Evolutionary conservation across 176 grass and related monocot species (phyloP).

Genomic region (Carex parvula): DNA sequence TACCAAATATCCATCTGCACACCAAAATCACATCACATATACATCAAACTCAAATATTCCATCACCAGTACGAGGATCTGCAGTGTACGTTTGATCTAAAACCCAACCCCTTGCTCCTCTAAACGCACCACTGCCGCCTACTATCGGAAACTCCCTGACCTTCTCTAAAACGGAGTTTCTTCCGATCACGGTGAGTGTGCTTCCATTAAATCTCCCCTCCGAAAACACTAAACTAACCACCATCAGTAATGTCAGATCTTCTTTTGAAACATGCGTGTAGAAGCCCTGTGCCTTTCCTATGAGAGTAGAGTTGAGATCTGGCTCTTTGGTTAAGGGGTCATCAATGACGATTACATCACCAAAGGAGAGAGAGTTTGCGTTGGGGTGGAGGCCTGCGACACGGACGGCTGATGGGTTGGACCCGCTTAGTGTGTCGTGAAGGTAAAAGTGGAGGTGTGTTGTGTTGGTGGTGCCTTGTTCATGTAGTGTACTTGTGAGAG

Average conservation of each 20-base stretch:
- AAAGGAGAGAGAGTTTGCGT: slow-evolving; percentile 26
- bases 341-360: slow-evolving; percentile 22
- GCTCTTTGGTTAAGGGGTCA: slow-evolving; percentile 27
- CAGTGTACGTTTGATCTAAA: slow-evolving; percentile 16
- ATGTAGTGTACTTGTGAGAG: background rate
- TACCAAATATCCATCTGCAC: slow-evolving; percentile 1
- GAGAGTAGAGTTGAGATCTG: slow-evolving; percentile 25
- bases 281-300: slow-evolving; percentile 21
- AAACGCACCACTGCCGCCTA: slow-evolving; percentile 7
- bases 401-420: slow-evolving; percentile 20
- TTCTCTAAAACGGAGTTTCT: slow-evolving; percentile 16
- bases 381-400: slow-evolving; percentile 9
- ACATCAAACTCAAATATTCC: slow-evolving; percentile 31
- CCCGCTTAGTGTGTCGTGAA: slow-evolving; percentile 27
- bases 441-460: slow-evolving; percentile 32
- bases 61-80: slow-evolving; percentile 22
- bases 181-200: slow-evolving; percentile 17
- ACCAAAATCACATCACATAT: slow-evolving; percentile 5
- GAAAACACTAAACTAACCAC: slow-evolving; percentile 25
- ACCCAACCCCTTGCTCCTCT: slow-evolving; percentile 26
- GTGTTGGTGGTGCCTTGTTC: background rate
- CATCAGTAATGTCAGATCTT: slow-evolving; percentile 24
- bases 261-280: slow-evolving; percentile 18
- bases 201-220: slow-evolving; percentile 21
- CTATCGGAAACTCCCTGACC: slow-evolving; percentile 3